Conservation (phyloP, 441 rosid genomes). For the Pelargonium citronellum region DNA sequence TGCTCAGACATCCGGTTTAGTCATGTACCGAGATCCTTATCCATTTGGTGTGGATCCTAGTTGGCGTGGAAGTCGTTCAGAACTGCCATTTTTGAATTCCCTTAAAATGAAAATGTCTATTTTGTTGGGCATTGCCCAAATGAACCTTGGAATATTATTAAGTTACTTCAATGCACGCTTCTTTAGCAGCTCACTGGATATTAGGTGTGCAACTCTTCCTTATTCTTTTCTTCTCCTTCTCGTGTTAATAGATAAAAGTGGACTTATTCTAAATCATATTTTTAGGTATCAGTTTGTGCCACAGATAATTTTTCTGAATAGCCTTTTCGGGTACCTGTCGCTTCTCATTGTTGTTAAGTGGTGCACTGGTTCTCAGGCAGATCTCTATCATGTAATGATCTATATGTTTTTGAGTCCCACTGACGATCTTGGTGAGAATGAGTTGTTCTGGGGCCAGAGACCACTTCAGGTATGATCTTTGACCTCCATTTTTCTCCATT, state of each 20-base stretch:
- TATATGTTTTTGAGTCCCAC: slow-evolving; percentile 96
- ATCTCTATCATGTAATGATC: slow-evolving; percentile 83
- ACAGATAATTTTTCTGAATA: slow-evolving; percentile 81
- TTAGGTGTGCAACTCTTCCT: slow-evolving; percentile 44
- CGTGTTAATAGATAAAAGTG: not conserved
- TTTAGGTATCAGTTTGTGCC: slow-evolving; percentile 85
- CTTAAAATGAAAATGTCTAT: slow-evolving; percentile 99
- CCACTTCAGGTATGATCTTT: slow-evolving; percentile 51
- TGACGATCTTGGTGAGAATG: slow-evolving; percentile 81
- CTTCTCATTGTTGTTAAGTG: slow-evolving; percentile 80
- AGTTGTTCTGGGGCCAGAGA: slow-evolving; percentile 69
- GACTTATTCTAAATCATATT: not conserved
- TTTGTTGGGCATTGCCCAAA: slow-evolving; percentile 86
- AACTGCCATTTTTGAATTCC: slow-evolving; percentile 87
- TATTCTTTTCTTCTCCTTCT: not conserved
- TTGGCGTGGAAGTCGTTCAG: slow-evolving; percentile 88
- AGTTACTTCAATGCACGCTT: slow-evolving; percentile 80
- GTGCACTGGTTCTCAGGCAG: slow-evolving; percentile 89
- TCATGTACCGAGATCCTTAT: slow-evolving; percentile 53
- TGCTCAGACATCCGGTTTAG: slow-evolving; percentile 68
- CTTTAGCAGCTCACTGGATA: slow-evolving; percentile 48
- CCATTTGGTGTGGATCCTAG: slow-evolving; percentile 94
- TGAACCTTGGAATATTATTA: slow-evolving; percentile 90
- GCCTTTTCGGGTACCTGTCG: slow-evolving; percentile 84
- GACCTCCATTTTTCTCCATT: slow-evolving; percentile 4